These are phyloP conservation scores for Sphenostylis stenocarpa DNA, from an alignment of 306 rosid species.

Conservation along the genomic window DNA sequence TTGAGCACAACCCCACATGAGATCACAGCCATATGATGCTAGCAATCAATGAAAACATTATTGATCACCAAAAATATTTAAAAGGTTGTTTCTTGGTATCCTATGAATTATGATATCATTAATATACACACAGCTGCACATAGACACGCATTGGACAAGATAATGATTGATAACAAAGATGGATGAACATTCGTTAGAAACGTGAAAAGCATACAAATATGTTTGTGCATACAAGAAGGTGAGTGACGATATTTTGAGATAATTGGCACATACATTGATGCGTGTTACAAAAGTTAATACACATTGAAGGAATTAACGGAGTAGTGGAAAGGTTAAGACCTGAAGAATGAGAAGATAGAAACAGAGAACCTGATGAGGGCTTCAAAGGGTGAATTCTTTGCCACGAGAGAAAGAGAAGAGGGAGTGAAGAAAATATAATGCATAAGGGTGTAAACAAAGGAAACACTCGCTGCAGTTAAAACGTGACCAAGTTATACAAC, in stretches of 20 bases:
- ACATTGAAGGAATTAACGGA: conserved; percentile 24
- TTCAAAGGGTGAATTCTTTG: conserved; percentile 40
- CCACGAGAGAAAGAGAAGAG: conserved; percentile 9
- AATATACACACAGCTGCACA: neutral
- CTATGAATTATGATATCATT: neutral
- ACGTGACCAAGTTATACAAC: neutral
- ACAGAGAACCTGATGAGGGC: conserved; percentile 46
- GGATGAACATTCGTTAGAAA: conserved; percentile 42
- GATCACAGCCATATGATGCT: conserved; percentile 21
- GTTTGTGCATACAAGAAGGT: conserved; percentile 36
- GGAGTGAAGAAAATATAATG: conserved; percentile 7
- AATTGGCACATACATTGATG: conserved; percentile 36
- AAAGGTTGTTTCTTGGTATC: conserved; percentile 32
- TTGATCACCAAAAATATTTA: conserved; percentile 18
- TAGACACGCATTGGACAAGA: conserved; percentile 26
- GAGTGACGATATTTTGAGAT: conserved; percentile 48
- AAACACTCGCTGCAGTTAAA: neutral
- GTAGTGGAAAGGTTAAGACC: neutral
- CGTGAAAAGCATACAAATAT: conserved; percentile 42
- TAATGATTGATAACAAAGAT: conserved; percentile 7
- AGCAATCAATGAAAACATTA: conserved; percentile 29
- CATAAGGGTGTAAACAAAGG: neutral
- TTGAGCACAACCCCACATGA: conserved; percentile 29
- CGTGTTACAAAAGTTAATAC: conserved; percentile 27
- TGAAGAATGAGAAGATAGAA: neutral